phyloP scores from a whole-genome alignment of 768 basidiomycete species.

The Termitomyces bulborhizus region DNA sequence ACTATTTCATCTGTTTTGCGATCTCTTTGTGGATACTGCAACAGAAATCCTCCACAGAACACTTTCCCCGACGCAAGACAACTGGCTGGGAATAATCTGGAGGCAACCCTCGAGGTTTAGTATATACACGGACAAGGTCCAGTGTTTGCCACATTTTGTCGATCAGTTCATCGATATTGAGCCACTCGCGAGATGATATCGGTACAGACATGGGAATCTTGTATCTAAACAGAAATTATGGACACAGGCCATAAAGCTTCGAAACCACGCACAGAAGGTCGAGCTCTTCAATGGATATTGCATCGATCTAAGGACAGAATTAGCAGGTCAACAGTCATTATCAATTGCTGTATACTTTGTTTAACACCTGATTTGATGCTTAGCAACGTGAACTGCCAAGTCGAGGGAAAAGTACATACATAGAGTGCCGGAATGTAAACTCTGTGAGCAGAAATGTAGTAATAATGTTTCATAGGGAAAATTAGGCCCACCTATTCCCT shows the following conservation, averaged over 20 bases:
- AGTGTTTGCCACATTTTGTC: constrained; percentile 92
- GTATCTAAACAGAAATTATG: constrained; percentile 39
- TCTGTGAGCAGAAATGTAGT: constrained; percentile 28
- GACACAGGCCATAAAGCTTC: not conserved
- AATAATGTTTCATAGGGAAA: not conserved
- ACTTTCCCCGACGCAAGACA: constrained; percentile 64
- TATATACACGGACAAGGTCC: constrained; percentile 92
- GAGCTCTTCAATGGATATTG: constrained; percentile 96
- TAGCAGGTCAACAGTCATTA: not conserved
- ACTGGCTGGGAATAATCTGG: constrained; percentile 93
- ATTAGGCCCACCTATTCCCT: constrained; percentile 71
- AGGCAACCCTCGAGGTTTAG: constrained; percentile 85
- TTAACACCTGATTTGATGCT: constrained; percentile 49
- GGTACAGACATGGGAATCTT: constrained; percentile 96
- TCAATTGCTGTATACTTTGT: constrained; percentile 53
- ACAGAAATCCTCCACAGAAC: constrained; percentile 85
- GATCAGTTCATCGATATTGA: constrained; percentile 93
- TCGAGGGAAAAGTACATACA: constrained; percentile 37
- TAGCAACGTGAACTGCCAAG: not conserved
- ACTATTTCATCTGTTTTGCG: constrained; percentile 97
- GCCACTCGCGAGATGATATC: constrained; percentile 89
- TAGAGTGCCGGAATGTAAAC: constrained; percentile 93
- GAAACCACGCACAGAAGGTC: constrained; percentile 66
- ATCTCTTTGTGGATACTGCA: constrained; percentile 95
- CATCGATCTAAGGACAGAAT: constrained; percentile 70